phyloP scores from a whole-genome alignment of 1,284 basidiomycete genomes.

The Ustilago sp. region DNA sequence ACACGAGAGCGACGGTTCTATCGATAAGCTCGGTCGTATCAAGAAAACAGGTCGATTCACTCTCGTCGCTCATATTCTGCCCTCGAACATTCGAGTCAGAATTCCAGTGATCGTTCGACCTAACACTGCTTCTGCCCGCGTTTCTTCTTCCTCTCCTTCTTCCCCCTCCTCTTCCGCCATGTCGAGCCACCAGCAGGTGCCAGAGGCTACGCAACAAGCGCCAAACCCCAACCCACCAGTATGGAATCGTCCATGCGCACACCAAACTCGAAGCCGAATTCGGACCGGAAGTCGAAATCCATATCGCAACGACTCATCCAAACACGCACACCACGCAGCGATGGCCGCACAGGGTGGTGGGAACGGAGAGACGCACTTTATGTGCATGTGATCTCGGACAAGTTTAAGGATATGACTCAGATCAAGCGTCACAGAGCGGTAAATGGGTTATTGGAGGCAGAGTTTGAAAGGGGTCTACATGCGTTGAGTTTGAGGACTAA shows the following conservation, averaged over 20 bases:
- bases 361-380: conserved; percentile 68
- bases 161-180: conserved; percentile 5
- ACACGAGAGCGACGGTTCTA: conserved; percentile 15
- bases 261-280: conserved; percentile 52
- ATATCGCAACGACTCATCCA: conserved; percentile 63
- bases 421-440: conserved; percentile 65
- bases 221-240: conserved; percentile 9
- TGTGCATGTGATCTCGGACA: conserved; percentile 64
- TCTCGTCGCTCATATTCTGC: conserved; percentile 30
- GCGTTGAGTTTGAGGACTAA: conserved; percentile 64
- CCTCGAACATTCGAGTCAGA: conserved; percentile 35
- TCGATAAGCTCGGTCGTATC: conserved; percentile 45
- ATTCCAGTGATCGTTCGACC: conserved; percentile 38
- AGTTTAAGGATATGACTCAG: conserved; percentile 63
- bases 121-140: conserved; percentile 11
- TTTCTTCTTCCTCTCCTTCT: conserved; percentile 1
- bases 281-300: conserved; percentile 43
- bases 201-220: conserved; percentile 37
- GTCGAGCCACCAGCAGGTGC: background rate
- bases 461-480: conserved; percentile 65
- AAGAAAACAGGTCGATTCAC: conserved; percentile 42
- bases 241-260: conserved; percentile 59
- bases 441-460: conserved; percentile 56
- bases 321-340: conserved; percentile 68
- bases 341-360: conserved; percentile 68